Conservation (phyloP, 1,284 basidiomycete genomes). For the Coniophora puteana region DNA sequence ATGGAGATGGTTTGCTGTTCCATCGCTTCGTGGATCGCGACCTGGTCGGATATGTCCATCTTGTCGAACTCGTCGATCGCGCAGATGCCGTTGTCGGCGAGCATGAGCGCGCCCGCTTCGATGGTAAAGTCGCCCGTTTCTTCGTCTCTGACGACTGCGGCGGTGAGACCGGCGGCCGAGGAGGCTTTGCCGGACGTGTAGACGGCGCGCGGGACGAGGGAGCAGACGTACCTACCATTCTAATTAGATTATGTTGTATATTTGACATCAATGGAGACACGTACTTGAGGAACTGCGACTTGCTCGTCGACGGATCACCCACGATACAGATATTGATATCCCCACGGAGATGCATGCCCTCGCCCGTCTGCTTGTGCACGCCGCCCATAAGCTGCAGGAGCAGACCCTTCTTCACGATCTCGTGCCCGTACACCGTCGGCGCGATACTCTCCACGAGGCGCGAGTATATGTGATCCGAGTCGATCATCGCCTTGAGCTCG, state of each 20-base stretch:
- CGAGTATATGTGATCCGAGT: slow-evolving; percentile 91
- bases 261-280: slow-evolving; percentile 22
- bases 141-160: slow-evolving; percentile 97
- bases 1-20: slow-evolving; percentile 99
- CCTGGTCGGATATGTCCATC: slow-evolving; percentile 98
- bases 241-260: neutral
- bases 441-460: slow-evolving; percentile 94
- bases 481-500: slow-evolving; percentile 92
- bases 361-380: slow-evolving; percentile 94
- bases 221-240: slow-evolving; percentile 85
- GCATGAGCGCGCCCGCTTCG: slow-evolving; percentile 98
- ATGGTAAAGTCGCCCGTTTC: slow-evolving; percentile 99
- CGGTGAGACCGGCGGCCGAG: slow-evolving; percentile 97
- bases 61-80: slow-evolving; percentile 99
- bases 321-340: slow-evolving; percentile 99
- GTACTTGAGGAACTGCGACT: slow-evolving; percentile 98
- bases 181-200: slow-evolving; percentile 99
- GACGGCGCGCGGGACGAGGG: slow-evolving; percentile 97
- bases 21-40: slow-evolving; percentile 99
- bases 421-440: slow-evolving; percentile 97
- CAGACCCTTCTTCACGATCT: slow-evolving; percentile 98
- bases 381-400: slow-evolving; percentile 99
- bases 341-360: slow-evolving; percentile 96
- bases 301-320: slow-evolving; percentile 95
- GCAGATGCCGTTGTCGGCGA: slow-evolving; percentile 99